Percentiles rank a stretch among this genome's conserved stretches.
phyloP scores from a whole-genome alignment of 2,329 filamentous ascomycete genomes.

The Ambrosiella xylebori region DNA sequence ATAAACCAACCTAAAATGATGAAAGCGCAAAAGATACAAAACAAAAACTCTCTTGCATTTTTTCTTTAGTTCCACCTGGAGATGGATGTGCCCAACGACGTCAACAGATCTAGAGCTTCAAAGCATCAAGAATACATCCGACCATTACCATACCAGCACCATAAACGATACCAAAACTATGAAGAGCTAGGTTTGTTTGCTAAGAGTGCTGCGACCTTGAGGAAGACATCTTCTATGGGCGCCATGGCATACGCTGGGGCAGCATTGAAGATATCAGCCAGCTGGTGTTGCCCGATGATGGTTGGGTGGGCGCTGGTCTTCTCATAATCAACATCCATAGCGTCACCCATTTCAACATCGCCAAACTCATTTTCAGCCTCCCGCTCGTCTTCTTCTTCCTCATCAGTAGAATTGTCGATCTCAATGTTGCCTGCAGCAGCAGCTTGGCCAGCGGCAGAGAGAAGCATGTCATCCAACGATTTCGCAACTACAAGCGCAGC shows the following conservation, averaged over 20 bases:
- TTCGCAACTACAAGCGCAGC: slow-evolving; percentile 34
- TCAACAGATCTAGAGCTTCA: not conserved
- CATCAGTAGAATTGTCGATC: slow-evolving; percentile 25
- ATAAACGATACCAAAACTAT: not conserved
- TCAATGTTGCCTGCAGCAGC: slow-evolving; percentile 18
- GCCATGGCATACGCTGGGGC: slow-evolving; percentile 52
- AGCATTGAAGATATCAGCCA: slow-evolving; percentile 53
- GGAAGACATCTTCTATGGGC: slow-evolving; percentile 59
- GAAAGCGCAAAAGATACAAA: not conserved
- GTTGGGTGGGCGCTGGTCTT: slow-evolving; percentile 34
- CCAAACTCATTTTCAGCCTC: slow-evolving; percentile 5
- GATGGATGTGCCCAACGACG: not conserved
- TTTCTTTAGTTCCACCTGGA: not conserved
- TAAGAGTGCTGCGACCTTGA: slow-evolving; percentile 45
- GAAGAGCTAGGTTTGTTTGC: slow-evolving; percentile 11
- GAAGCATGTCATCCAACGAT: slow-evolving; percentile 35
- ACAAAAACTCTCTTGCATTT: not conserved
- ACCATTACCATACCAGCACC: not conserved
- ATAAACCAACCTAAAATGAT: not conserved
- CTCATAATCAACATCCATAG: slow-evolving; percentile 28
- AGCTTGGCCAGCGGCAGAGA: slow-evolving; percentile 24
- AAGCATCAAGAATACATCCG: not conserved
- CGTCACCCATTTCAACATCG: slow-evolving; percentile 19
- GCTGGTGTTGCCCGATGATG: slow-evolving; percentile 49
- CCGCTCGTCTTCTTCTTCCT: slow-evolving; percentile 22